Base-by-base conservation (phyloP, 2,329 filamentous ascomycete species). In the Dryadomyces quercus-mongolicae region DNA sequence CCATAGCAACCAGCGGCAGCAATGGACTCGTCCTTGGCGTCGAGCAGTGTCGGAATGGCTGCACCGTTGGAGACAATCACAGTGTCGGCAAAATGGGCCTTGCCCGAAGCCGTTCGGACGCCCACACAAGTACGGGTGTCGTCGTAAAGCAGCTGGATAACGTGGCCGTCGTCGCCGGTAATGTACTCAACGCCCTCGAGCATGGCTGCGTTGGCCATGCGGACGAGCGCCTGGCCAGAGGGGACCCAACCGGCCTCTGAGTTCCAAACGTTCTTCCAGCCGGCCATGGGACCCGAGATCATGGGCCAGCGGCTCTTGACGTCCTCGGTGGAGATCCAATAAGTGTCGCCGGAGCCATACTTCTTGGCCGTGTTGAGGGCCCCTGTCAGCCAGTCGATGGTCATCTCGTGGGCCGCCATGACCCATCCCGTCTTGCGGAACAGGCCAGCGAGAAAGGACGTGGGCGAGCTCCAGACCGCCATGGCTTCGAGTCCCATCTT, bases 401-500 rank as follows among this genome's bases (percentile, higher is more conserved):
- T 64, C 52, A 62, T 57, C 15, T 59, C 53, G 51, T 67, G 64
- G 43, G 50, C 59, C 4, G 55, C 51, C 55, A 62, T 60, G 38
- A 61, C 58, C 66, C 66, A 68, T 6, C 67, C 67, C 1, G 62
- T 65, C 55, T 65, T 60, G 16, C 56, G 61, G 55, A 67, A 69
- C 15, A 66, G 57, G 16, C 60, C 61, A 36, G 55, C 55, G 5
- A 42, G 16, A n/a, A 42, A 42, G 12, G 38, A 42, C 12, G 38
- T 42, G 9, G 52, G 46, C 45, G 49, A 63, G 5, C 53, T 58
- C 72, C 82, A 88, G 0, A 79, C 67, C 52, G 81, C 76, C 61
- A 84, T 80, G 0, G 84, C 80, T 66, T 87, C 82, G 31, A 86
- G 72, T 0, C 78, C 84, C 20, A 88, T 72, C 51, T 74, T 66